These are phyloP conservation scores for Pezicula radicicola DNA, from an alignment of 2,329 filamentous ascomycete species.

Conservation along the genomic window DNA sequence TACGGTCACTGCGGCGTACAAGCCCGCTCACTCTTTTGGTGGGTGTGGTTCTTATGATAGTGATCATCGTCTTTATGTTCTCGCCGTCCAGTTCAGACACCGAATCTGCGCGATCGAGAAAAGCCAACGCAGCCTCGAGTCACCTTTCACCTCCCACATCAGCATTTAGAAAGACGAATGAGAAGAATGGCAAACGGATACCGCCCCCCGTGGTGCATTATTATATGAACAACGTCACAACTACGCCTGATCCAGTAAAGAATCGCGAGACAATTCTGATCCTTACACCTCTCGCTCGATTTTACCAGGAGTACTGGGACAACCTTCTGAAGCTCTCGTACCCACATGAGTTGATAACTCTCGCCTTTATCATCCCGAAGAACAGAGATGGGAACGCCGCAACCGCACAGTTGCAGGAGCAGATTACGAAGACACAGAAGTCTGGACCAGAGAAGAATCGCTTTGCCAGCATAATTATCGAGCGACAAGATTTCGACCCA, in stretches of 20 bases:
- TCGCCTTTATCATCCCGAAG: constrained; percentile 95
- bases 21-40: constrained; percentile 74
- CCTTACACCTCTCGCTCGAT: constrained; percentile 87
- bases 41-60: constrained; percentile 68
- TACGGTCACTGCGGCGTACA: constrained; percentile 73
- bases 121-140: constrained; percentile 60
- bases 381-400: constrained; percentile 88
- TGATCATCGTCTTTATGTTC: constrained; percentile 64
- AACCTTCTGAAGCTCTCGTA: constrained; percentile 82
- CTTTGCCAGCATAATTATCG: constrained; percentile 90
- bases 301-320: constrained; percentile 95
- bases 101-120: constrained; percentile 43
- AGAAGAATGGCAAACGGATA: constrained; percentile 50
- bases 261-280: constrained; percentile 87
- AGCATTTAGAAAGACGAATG: constrained; percentile 64
- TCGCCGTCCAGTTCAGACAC: constrained; percentile 47
- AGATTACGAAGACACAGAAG: constrained; percentile 82
- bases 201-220: constrained; percentile 90
- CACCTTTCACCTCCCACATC: constrained; percentile 72
- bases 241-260: constrained; percentile 68
- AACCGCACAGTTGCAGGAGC: constrained; percentile 76
- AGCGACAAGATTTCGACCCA: constrained; percentile 91
- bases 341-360: constrained; percentile 89
- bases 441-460: constrained; percentile 71
- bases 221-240: constrained; percentile 92